Base-by-base conservation (phyloP, 176 grass and related monocot genomes). In the Secale cereale region DNA sequence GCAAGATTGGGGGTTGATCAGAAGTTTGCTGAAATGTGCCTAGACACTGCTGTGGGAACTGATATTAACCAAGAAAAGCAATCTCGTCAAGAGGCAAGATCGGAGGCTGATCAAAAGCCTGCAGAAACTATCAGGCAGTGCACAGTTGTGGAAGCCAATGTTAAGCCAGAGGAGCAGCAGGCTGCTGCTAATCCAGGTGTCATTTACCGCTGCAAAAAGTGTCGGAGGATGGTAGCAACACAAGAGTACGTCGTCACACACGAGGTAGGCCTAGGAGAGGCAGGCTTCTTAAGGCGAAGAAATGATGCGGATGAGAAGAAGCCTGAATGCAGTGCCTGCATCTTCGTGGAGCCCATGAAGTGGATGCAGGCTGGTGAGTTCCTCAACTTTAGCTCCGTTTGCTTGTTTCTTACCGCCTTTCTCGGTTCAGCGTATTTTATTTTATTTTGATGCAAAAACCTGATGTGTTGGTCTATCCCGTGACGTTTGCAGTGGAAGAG, bases 311-410 rank as follows among this genome's bases (percentile, higher is more conserved):
- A 81, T 20, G 85, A 89, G 31, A 86, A 86, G 71, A 81, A 82
- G 77, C 80, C 86, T 12, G 81, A 94, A 72, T 95, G 96, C 20
- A 57, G 54, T 31, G 89, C 88, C 9, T 82, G 87, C 68, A 92
- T 98, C 85, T 98, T 89, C 35, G 89, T 98, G 59, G 87, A 98
- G 70, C 87, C 96, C 48, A 90, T 98, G 91, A 98, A 95, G 78
- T 95, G 96, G 93, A 95, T 98, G 93, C 69, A 91, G 87, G 48
- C 93, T 31, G 89, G 96, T 98, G 45, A 79, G 84, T 74, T 74
- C 27, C 22, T 48, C 22, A 35, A 36, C 10, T 43, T 36, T 29
- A 56, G 3, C 46, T 61, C 35, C 35, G 35, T 37, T 69, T 40
- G 5, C 2, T 19, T 30, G 23, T 62, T 78, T 73, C 5, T 45